Percentiles rank a stretch among this genome's conserved stretches.
Evolutionary conservation across 768 basidiomycete species (phyloP).

Genomic region (Baorangia bicolor): DNA sequence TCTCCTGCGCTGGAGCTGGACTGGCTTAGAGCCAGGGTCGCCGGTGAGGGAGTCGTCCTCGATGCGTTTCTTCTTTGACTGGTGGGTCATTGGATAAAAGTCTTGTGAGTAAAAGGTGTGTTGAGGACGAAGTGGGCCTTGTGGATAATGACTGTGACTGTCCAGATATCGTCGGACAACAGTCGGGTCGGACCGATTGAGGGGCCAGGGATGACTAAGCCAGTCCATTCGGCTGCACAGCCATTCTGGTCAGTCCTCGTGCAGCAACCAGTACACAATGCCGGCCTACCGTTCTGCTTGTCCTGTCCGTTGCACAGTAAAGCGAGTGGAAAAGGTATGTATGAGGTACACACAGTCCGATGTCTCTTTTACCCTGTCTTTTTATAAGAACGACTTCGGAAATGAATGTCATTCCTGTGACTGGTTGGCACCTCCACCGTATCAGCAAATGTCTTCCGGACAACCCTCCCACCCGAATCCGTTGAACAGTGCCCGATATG

Average conservation of each 20-base stretch:
- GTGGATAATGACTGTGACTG: conserved; percentile 22
- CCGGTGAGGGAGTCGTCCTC: conserved; percentile 50
- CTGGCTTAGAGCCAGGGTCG: conserved; percentile 64
- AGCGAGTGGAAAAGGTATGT: conserved; percentile 23
- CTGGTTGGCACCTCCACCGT: conserved; percentile 16
- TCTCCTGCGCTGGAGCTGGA: conserved; percentile 74
- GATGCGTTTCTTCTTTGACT: conserved; percentile 76
- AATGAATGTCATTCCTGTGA: conserved; percentile 37
- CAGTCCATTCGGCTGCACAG: conserved; percentile 30
- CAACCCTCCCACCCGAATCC: conserved; percentile 33
- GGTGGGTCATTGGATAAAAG: conserved; percentile 47
- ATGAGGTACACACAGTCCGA: conserved; percentile 14
- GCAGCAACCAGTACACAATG: conserved; percentile 15
- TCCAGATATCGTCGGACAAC: conserved; percentile 35
- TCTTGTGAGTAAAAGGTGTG: conserved; percentile 42
- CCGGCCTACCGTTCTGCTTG: conserved; percentile 18
- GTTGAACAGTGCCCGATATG: conserved; percentile 26
- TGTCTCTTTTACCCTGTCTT: conserved; percentile 17
- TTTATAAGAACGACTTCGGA: conserved; percentile 33
- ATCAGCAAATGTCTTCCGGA: conserved; percentile 27
- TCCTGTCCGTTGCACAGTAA: conserved; percentile 4
- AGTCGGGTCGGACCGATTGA: conserved; percentile 38
- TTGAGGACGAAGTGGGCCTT: conserved; percentile 19
- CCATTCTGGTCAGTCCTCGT: conserved; percentile 24
- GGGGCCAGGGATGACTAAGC: conserved; percentile 34